Conservation (phyloP, 495 filamentous ascomycete genomes). For the Daldinia decipiens region DNA sequence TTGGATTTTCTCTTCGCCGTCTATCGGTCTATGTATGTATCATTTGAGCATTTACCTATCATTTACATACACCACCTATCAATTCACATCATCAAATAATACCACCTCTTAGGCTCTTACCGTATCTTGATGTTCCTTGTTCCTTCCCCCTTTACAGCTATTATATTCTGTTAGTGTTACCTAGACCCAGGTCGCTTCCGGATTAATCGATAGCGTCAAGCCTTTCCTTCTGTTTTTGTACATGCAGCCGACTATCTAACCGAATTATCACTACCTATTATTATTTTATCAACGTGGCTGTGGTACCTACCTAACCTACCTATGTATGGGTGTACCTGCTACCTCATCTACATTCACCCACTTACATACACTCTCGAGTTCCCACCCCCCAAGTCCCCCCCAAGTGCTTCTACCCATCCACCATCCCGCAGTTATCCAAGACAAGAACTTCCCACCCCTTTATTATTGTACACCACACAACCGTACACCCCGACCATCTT, state of each 20-base stretch:
- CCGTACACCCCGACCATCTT: conserved; percentile 19
- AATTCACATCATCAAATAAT: not conserved
- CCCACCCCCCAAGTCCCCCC: not conserved
- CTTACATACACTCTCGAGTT: conserved; percentile 8
- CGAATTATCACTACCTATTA: conserved; percentile 19
- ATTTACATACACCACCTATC: not conserved
- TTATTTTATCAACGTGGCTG: conserved; percentile 13
- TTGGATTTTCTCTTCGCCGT: conserved; percentile 4
- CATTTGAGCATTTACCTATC: not conserved
- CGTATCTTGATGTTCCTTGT: not conserved
- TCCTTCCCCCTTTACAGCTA: conserved; percentile 1
- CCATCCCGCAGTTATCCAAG: conserved; percentile 31
- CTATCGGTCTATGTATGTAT: too few relatives aligned
- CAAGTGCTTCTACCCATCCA: conserved; percentile 2
- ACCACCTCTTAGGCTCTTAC: not conserved
- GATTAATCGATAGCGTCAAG: conserved; percentile 41
- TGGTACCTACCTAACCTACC: conserved; percentile 15
- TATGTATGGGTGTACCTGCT: not conserved
- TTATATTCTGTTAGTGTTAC: conserved; percentile 1
- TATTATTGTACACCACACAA: conserved; percentile 16
- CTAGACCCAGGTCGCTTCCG: conserved; percentile 15
- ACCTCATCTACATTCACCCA: conserved; percentile 3
- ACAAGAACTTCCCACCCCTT: conserved; percentile 19
- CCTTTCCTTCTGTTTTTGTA: conserved; percentile 29
- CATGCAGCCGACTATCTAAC: conserved; percentile 32